phyloP scores from a whole-genome alignment of 306 rosid species.

The Acacia acuminata region DNA sequence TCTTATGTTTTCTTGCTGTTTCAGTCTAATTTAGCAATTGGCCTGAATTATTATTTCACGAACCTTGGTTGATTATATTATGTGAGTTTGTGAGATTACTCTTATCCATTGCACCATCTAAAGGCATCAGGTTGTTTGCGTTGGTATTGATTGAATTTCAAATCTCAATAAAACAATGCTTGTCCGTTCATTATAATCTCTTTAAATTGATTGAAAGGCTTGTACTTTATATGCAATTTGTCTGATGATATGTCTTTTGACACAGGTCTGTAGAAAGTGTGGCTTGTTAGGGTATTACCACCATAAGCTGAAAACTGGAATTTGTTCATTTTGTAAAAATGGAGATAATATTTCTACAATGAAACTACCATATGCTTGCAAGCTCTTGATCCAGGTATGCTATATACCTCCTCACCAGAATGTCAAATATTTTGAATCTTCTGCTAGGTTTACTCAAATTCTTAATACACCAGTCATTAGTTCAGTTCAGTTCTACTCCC shows the following conservation, averaged over 20 bases:
- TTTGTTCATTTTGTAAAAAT: conserved; percentile 85
- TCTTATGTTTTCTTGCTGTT: background rate
- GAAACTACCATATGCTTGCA: conserved; percentile 98
- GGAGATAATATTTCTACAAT: conserved; percentile 79
- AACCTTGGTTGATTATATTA: background rate
- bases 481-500: background rate
- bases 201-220: background rate
- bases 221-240: background rate
- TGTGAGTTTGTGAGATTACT: background rate
- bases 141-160: background rate
- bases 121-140: background rate
- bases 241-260: conserved; percentile 23
- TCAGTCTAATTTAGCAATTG: background rate
- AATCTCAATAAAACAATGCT: background rate
- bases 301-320: conserved; percentile 71
- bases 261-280: conserved; percentile 77
- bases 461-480: background rate
- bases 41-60: background rate
- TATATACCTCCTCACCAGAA: background rate
- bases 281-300: conserved; percentile 91
- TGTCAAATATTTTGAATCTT: background rate
- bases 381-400: conserved; percentile 88
- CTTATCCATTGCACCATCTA: background rate
- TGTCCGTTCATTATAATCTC: background rate
- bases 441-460: background rate